A percentile compares a stretch with the other conserved stretches of the same genome.
Conservation (phyloP, 2,329 filamentous ascomycete genomes). For the Paramyrothecium roridum region DNA sequence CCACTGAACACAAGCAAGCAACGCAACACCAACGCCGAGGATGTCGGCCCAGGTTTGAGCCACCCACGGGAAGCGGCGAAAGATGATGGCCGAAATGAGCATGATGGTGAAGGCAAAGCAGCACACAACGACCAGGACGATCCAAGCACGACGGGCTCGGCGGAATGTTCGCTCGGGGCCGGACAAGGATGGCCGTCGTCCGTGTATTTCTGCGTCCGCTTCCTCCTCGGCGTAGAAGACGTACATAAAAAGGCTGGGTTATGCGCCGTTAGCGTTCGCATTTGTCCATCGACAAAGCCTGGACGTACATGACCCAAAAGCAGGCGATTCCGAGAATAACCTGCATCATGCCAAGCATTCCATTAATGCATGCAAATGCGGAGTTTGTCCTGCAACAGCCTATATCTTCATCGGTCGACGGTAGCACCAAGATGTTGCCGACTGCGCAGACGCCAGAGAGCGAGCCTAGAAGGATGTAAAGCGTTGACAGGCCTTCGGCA, state of each 20-base stretch:
- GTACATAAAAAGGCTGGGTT: neutral
- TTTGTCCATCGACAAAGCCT: neutral
- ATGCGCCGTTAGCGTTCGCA: neutral
- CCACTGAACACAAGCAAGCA: constrained; percentile 1
- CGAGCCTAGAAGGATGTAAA: constrained; percentile 2
- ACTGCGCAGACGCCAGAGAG: constrained; percentile 1
- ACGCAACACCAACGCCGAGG: neutral
- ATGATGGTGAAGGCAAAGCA: constrained; percentile 2
- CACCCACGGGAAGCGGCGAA: constrained; percentile 1
- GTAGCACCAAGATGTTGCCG: constrained; percentile 1
- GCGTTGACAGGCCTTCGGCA: neutral
- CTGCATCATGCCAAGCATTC: constrained; percentile 1
- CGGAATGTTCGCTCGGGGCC: constrained; percentile 1
- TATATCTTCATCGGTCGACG: constrained; percentile 1
- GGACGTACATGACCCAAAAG: constrained; percentile 1
- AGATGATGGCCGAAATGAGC: neutral
- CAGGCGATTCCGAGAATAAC: constrained; percentile 1
- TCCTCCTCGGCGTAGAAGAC: constrained; percentile 2
- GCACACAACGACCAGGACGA: neutral
- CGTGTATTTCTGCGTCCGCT: constrained; percentile 1
- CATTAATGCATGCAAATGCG: constrained; percentile 1
- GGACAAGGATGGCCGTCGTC: neutral
- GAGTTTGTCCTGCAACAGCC: constrained; percentile 1
- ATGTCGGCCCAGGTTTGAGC: constrained; percentile 1
- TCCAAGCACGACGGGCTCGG: neutral